Conservation (phyloP, 129 eudicot genomes). For the Scalesia atractyloides region DNA sequence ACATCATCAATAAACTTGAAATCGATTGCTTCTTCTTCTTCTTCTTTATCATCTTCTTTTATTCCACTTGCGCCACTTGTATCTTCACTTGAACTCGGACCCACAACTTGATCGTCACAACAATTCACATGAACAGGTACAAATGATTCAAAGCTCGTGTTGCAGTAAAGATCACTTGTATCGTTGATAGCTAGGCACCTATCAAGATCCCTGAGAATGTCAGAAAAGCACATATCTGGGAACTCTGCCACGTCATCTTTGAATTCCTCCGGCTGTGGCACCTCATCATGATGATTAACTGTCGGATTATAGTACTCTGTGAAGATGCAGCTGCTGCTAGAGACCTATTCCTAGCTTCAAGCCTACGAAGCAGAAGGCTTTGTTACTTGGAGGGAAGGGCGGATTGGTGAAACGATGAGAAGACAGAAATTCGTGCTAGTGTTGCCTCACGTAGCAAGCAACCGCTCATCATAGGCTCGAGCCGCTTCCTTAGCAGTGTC, state of each 20-base stretch:
- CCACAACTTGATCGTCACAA: slow-evolving; percentile 12
- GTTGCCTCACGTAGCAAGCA: slow-evolving; percentile 71
- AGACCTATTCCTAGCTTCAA: slow-evolving; percentile 57
- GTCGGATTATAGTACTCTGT: background rate
- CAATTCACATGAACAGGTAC: slow-evolving; percentile 23
- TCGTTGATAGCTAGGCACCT: slow-evolving; percentile 33
- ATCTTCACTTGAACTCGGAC: slow-evolving; percentile 31
- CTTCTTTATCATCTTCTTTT: slow-evolving; percentile 36
- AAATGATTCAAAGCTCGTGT: slow-evolving; percentile 33
- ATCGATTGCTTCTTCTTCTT: slow-evolving; percentile 45
- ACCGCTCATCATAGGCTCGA: slow-evolving; percentile 82
- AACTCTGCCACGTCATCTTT: slow-evolving; percentile 35
- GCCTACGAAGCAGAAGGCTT: slow-evolving; percentile 71
- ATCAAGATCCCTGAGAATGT: slow-evolving; percentile 54
- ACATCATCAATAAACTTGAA: slow-evolving; percentile 62
- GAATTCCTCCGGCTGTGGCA: slow-evolving; percentile 17
- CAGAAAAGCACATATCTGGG: slow-evolving; percentile 47
- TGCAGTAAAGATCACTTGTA: slow-evolving; percentile 9
- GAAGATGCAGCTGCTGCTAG: slow-evolving; percentile 34
- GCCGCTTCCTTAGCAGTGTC: slow-evolving; percentile 92
- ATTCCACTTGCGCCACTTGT: slow-evolving; percentile 35
- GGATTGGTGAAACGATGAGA: slow-evolving; percentile 47
- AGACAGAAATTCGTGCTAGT: slow-evolving; percentile 83
- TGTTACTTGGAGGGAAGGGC: slow-evolving; percentile 71
- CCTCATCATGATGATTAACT: slow-evolving; percentile 26